Percentiles rank a stretch among this genome's conserved stretches.
These are phyloP conservation scores for Bathelium albidoporum DNA, from an alignment of 495 filamentous ascomycete species.

Conservation along the genomic window DNA sequence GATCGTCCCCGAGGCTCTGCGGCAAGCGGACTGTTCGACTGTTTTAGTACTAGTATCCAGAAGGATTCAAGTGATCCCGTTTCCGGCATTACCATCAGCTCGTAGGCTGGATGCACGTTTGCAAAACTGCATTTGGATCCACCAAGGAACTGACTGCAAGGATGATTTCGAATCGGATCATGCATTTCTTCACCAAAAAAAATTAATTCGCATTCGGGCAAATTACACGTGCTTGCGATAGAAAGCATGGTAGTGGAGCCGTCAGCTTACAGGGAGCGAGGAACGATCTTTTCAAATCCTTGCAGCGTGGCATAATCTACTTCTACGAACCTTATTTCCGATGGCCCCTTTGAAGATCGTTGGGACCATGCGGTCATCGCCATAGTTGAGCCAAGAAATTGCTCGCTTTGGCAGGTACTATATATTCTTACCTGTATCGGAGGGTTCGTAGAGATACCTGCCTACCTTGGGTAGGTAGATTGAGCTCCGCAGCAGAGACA, in stretches of 20 bases:
- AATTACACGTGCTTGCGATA: neutral
- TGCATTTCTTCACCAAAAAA: too few species aligned
- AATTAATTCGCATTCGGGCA: neutral
- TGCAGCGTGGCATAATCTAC: neutral
- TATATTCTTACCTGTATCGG: neutral
- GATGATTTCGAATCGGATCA: too few species aligned
- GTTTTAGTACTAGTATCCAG: neutral
- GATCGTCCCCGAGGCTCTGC: neutral
- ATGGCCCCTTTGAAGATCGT: neutral
- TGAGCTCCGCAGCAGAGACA: too few species aligned
- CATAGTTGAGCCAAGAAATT: neutral
- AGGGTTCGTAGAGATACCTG: too few species aligned
- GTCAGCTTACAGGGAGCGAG: neutral
- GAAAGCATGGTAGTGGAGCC: neutral
- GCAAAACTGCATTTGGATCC: neutral
- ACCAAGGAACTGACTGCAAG: too few species aligned
- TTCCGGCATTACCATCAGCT: neutral
- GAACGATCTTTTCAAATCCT: neutral
- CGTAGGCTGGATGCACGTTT: neutral
- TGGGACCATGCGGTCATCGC: neutral
- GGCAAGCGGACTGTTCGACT: neutral
- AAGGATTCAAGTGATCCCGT: neutral
- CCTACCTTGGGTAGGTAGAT: too few species aligned
- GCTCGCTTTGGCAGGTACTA: neutral
- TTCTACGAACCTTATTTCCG: neutral